Conservation (phyloP, 257 asterid genomes). For the Thymus quinquecostatus region DNA sequence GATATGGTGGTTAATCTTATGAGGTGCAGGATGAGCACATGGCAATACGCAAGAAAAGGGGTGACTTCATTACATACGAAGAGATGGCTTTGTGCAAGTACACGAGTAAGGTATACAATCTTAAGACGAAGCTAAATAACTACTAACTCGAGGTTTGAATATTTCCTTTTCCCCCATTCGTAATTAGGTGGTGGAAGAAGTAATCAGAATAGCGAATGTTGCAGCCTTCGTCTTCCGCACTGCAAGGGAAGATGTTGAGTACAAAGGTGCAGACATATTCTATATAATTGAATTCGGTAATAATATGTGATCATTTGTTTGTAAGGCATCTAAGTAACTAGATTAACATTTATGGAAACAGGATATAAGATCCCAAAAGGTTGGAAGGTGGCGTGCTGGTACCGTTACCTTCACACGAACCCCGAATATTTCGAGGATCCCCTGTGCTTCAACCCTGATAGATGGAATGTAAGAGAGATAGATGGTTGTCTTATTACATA, state of each 20-base stretch:
- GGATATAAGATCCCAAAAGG: constrained; percentile 67
- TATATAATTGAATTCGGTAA: not conserved
- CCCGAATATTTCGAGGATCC: constrained; percentile 66
- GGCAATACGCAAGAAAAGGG: constrained; percentile 41
- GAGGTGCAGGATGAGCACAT: constrained; percentile 54
- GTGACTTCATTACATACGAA: constrained; percentile 51
- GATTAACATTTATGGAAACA: constrained; percentile 15
- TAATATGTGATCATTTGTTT: too few species aligned
- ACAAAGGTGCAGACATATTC: constrained; percentile 37
- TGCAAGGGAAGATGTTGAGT: constrained; percentile 51
- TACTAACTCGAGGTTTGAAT: too few species aligned
- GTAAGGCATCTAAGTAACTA: too few species aligned
- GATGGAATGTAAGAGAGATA: not conserved
- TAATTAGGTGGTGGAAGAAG: constrained; percentile 62
- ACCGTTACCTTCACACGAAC: constrained; percentile 55
- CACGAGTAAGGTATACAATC: constrained; percentile 45
- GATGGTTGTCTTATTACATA: not conserved
- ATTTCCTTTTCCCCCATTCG: not conserved
- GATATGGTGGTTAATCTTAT: too few species aligned
- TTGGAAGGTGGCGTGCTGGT: constrained; percentile 61
- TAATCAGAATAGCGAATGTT: constrained; percentile 55
- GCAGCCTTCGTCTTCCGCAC: constrained; percentile 45
- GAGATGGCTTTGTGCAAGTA: constrained; percentile 46
- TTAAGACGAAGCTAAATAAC: not conserved
- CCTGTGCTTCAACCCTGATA: constrained; percentile 52